Evolutionary conservation across 495 filamentous ascomycete genomes (phyloP), one percentile per base, ranked within the genome.

Genomic region (Talaromyces trachyspermus): DNA sequence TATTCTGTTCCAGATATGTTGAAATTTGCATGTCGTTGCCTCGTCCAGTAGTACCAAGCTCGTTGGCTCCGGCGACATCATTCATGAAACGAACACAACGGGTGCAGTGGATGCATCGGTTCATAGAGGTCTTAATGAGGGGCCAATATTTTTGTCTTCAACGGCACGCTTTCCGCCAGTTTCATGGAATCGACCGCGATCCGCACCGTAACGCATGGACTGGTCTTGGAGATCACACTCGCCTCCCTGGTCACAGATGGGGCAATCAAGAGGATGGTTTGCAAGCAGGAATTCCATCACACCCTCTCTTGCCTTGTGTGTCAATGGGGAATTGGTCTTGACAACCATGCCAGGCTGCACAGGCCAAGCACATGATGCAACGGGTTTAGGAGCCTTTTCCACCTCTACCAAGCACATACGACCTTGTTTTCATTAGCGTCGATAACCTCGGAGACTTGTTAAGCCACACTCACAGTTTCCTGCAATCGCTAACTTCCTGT

Each of bases 111-210:
- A 98, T 98, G 71, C 92, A 98, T 60, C 92, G 76, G 72, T 97
- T 98, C 92, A 98, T 98, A n/a, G 94, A 97, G 12, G 92, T 98
- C 76, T 98, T 98, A 63, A 98, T 84, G 48, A 98, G 66, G 92
- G 92, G 5, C 92, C 92, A 54, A 98, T 95, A 61, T 97, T 97
- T 77, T 98, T 98, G 65, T 98, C 92, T 72, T 98, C 92, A 24
- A 95, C 89, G 4, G 88, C 92, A 65, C 92, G 86, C 78, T 98
- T 98, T 55, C 92, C 92, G 35, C 78, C 80, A 53, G 88, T 70
- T 70, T 98, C 92, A 65, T 98, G 92, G 69, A 98, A 98, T 53
- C 92, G 85, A 42, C 92, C 92, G 53, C 92, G 80, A 65, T 98
- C 92, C 41, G 86, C 88, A 55, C 92, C 92, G 65, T 97, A 98